Evolutionary conservation across 305 asterid species (phyloP), one percentile per base, ranked within the genome.

Genomic region (Salvia sclarea): DNA sequence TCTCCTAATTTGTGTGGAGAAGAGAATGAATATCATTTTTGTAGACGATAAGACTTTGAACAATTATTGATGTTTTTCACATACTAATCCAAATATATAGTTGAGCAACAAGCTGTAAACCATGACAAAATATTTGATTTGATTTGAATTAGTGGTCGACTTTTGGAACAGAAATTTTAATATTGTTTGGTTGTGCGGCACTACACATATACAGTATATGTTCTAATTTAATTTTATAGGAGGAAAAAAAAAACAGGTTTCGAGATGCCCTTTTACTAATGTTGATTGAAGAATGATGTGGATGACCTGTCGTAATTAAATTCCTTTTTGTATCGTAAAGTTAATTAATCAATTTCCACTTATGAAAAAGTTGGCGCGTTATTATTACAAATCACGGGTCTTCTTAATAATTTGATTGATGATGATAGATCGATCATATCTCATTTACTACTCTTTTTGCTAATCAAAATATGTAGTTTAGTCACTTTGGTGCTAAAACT

Each of bases 341-440:
- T 43, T 58, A 7, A 11, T 59, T 40, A 20, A 6, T 74, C 33
- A 53, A 73, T 79, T 66, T 63, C 78, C 83, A 79, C 83, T 75
- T 20, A 49, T 44, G 45, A 31, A 60, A 45, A 74, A 49, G 48
- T 12, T 11, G 43, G 45, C 54, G 60, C 17, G 50, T 17, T 45
- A 28, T 20, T 16, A 50, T 52, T 47, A 24, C 45, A 61, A 38
- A 38, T 38, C 69, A 61, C 28, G 48, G 28, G 33, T 24, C 24
- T 37, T 13, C 5, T 38, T 25, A 14, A 40, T 28, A 33, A 61
- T 50, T 63, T 28, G 43, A 63, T 45, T 40, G 64, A 58, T 4
- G 48, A 56, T 56, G 62, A 56, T 56, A 14, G 4, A 58, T 9
- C 48, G 35, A 35, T 58, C 64, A 55, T 55, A 2, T n/a, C 9